Conservation (phyloP, 2,329 filamentous ascomycete species). For the Akanthomyces uredinophilus region DNA sequence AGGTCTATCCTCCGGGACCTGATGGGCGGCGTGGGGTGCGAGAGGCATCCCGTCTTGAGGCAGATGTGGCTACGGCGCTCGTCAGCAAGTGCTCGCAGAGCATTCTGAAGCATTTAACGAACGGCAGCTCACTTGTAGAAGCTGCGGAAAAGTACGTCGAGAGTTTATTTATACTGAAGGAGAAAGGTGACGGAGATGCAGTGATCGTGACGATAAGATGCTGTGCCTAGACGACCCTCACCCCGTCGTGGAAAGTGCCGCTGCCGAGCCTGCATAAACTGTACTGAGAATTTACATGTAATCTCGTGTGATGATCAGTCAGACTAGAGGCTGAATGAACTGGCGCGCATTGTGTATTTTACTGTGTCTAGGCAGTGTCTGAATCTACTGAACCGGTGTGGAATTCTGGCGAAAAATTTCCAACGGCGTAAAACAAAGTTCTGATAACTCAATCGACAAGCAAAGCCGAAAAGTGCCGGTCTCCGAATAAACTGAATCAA, state of each 20-base stretch:
- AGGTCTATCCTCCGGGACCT: constrained; percentile 59
- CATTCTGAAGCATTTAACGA: constrained; percentile 53
- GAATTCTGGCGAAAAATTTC: no score
- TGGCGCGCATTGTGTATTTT: no score
- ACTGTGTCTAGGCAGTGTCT: no score
- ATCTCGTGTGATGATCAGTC: not conserved
- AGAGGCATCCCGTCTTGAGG: no score
- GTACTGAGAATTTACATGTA: constrained; percentile 43
- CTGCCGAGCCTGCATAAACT: constrained; percentile 48
- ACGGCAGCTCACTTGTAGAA: constrained; percentile 31
- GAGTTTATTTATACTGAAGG: constrained; percentile 10
- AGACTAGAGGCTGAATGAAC: no score
- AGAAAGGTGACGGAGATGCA: constrained; percentile 19
- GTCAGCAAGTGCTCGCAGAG: constrained; percentile 54
- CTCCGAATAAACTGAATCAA: no score
- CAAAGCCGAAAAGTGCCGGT: not conserved
- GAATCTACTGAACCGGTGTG: no score
- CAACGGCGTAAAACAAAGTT: not conserved
- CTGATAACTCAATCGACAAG: not conserved
- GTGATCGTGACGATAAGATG: constrained; percentile 16
- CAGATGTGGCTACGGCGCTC: constrained; percentile 40
- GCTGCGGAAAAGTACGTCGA: no score
- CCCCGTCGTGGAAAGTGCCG: constrained; percentile 42
- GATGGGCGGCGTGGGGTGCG: no score
- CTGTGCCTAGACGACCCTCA: constrained; percentile 33